Evolutionary conservation across 2,329 filamentous ascomycete genomes (phyloP), one percentile per base, ranked within the genome.

Genomic region (Sarocladium strictum): DNA sequence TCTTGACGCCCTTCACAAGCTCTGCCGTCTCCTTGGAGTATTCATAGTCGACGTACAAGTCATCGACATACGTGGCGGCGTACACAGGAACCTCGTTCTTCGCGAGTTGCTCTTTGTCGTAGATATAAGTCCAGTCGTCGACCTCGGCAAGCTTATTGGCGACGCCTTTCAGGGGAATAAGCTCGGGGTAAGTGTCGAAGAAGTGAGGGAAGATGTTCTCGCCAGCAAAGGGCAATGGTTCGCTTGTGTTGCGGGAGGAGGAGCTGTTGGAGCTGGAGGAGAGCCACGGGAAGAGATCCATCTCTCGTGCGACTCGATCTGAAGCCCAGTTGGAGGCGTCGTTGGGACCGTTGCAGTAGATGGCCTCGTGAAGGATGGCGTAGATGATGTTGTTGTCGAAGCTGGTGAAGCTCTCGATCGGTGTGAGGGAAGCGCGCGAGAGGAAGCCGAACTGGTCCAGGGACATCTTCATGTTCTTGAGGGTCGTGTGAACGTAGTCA

Each of bases 121-220:
- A 97, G 4, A 97, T 76, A 0, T 76, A 71, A 2, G 86, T 81
- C 92, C 93, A 97, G 58, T 85, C 79, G 3, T 78, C 69, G 41
- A 81, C 80, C 1, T 75, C 64, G 0, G 92, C 92, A 21, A 97
- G 76, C 19, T 84, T 76, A 10, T 92, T 75, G 0, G 89, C 90
- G 0, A 84, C 86, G 9, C 82, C 75, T 54, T 79, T 80, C 45
- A 97, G 71, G 55, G 82, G 74, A n/a, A 73, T 73, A 21, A 97
- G 81, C 67, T 95, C 90, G 1, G 83, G 76, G 63, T 90, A 93
- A 15, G 85, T 85, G 41, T 91, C 83, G 61, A 96, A 92, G 78
- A 92, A 88, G 69, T 89, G 87, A 1, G 87, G 86, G 67, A 84
- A 96, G 53, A 96, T 82, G 91, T 96, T 97, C 72, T 97, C 93